Evolutionary conservation across 2,329 filamentous ascomycete genomes (phyloP).

Genomic region (Thielaviopsis euricoi): DNA sequence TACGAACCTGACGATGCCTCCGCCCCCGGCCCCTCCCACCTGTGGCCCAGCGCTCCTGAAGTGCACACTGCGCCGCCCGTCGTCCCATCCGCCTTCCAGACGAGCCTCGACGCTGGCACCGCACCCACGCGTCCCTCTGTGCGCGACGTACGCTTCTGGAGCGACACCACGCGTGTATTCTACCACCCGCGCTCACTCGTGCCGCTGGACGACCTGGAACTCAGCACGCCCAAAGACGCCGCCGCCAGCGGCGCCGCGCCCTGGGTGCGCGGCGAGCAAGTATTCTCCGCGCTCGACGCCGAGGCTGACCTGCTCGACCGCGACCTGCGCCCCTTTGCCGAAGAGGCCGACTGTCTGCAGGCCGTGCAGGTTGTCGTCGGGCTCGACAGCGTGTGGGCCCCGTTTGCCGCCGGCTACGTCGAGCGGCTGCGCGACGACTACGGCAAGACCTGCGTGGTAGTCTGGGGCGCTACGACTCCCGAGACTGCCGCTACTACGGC

Average conservation of each 20-base stretch:
- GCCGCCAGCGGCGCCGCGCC: conserved; percentile 72
- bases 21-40: not conserved
- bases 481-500: not conserved
- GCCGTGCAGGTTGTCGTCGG: conserved; percentile 63
- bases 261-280: conserved; percentile 54
- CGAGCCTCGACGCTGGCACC: conserved; percentile 56
- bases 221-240: conserved; percentile 31
- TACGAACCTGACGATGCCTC: conserved; percentile 33
- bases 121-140: conserved; percentile 47
- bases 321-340: conserved; percentile 74
- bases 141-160: conserved; percentile 81
- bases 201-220: conserved; percentile 72
- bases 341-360: conserved; percentile 88
- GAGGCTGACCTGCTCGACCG: conserved; percentile 79
- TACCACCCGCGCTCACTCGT: conserved; percentile 80
- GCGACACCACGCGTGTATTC: conserved; percentile 84
- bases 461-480: conserved; percentile 63
- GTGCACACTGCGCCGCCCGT: conserved; percentile 26
- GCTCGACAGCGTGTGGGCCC: conserved; percentile 66
- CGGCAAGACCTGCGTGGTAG: conserved; percentile 72
- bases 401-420: conserved; percentile 56
- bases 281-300: conserved; percentile 56
- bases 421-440: conserved; percentile 78
- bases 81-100: conserved; percentile 57
- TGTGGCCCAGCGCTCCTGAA: too few relatives aligned